These are phyloP conservation scores for Ophiostoma montium DNA, from an alignment of 2,329 filamentous ascomycete species.

Conservation along the genomic window DNA sequence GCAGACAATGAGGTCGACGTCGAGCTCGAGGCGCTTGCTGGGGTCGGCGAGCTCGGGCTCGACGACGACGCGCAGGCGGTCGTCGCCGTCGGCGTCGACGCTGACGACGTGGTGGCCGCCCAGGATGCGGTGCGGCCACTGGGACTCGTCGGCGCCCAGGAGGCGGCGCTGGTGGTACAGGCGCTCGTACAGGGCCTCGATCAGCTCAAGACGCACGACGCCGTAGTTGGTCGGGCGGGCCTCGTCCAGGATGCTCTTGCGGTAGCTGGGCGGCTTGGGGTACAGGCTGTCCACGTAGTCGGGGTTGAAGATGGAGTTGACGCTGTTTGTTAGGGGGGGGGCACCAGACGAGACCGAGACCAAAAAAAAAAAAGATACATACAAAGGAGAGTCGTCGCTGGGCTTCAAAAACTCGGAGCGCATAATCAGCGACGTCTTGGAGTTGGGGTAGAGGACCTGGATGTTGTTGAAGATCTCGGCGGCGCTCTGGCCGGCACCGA, in stretches of 20 bases:
- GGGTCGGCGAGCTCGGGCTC: constrained; percentile 23
- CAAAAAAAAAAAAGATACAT: background rate
- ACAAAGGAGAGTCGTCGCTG: constrained; percentile 94
- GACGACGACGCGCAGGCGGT: constrained; percentile 43
- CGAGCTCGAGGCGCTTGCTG: constrained; percentile 40
- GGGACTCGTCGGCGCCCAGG: constrained; percentile 49
- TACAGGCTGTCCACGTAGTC: constrained; percentile 67
- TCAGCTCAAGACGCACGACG: constrained; percentile 78
- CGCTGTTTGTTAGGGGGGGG: constrained; percentile 31
- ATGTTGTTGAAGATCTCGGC: constrained; percentile 93
- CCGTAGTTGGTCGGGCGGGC: constrained; percentile 88
- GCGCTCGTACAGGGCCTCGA: constrained; percentile 75
- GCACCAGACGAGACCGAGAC: background rate
- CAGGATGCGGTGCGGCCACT: constrained; percentile 75
- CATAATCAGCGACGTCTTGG: constrained; percentile 65
- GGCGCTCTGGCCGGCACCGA: constrained; percentile 83
- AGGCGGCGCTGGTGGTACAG: constrained; percentile 76
- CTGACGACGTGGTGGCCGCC: constrained; percentile 51
- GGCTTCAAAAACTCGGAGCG: constrained; percentile 71
- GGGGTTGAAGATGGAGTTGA: constrained; percentile 95
- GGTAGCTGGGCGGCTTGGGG: constrained; percentile 46
- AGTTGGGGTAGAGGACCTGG: constrained; percentile 67
- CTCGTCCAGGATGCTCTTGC: constrained; percentile 45
- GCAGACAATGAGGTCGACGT: constrained; percentile 70
- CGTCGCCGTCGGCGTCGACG: constrained; percentile 34